Percentiles rank a stretch among this genome's conserved stretches.
Conservation (phyloP, 495 filamentous ascomycete genomes). For the Penicillium samsonianum region DNA sequence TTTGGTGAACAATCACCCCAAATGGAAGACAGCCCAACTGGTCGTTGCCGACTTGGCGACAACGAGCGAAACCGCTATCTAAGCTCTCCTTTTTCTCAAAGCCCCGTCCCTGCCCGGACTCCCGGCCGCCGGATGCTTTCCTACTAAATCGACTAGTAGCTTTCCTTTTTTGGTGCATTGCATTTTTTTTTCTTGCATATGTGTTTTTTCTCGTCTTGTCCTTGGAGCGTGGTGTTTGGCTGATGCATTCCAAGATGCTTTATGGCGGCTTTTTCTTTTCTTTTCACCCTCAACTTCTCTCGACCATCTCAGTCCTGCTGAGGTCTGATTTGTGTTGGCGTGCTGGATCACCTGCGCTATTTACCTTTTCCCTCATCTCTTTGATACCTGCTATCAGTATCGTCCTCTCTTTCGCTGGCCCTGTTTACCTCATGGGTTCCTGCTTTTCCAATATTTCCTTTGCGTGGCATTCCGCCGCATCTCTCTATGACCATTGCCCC, state of each 20-base stretch:
- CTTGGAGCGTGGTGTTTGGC: constrained; percentile 32
- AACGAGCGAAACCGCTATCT: constrained; percentile 36
- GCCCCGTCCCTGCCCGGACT: constrained; percentile 55
- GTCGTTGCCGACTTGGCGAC: constrained; percentile 51
- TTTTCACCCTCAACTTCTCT: constrained; percentile 12
- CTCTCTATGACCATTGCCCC: constrained; percentile 18
- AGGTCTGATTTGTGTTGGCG: neutral
- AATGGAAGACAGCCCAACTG: constrained; percentile 81
- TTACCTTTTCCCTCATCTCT: neutral
- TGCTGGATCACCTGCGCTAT: constrained; percentile 4
- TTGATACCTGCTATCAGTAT: constrained; percentile 28
- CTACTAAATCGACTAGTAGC: constrained; percentile 45
- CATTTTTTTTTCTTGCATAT: constrained; percentile 6
- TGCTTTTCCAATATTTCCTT: constrained; percentile 21
- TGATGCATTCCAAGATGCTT: constrained; percentile 10
- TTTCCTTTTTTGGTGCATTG: neutral
- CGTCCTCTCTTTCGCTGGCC: constrained; percentile 22
- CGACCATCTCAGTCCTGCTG: neutral
- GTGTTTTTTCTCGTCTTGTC: constrained; percentile 20
- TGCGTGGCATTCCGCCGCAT: constrained; percentile 8
- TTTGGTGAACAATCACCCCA: constrained; percentile 70
- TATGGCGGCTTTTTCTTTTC: constrained; percentile 19
- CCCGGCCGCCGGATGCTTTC: constrained; percentile 72
- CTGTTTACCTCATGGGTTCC: constrained; percentile 7
- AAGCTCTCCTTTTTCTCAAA: constrained; percentile 55